These are phyloP conservation scores for Drechmeria coniospora DNA, from an alignment of 2,329 filamentous ascomycete species.

Conservation along the genomic window DNA sequence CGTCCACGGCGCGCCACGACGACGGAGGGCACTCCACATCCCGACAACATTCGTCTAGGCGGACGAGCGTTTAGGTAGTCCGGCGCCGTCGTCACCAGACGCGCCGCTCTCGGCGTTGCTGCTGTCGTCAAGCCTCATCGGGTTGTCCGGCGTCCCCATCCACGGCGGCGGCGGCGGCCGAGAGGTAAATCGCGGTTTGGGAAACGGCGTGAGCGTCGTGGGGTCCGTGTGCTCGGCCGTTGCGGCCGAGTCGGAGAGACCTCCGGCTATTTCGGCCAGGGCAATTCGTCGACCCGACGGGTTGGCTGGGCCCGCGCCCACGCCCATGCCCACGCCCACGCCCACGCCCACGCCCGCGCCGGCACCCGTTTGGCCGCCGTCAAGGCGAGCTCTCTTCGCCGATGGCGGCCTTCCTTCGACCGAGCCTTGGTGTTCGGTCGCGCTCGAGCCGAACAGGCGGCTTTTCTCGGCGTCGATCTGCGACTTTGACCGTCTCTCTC, in stretches of 20 bases:
- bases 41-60: too few species aligned
- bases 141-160: conserved; percentile 10
- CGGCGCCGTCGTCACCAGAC: too few species aligned
- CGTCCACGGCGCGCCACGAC: too few species aligned
- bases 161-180: not conserved
- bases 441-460: conserved; percentile 15
- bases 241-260: conserved; percentile 18
- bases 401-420: not conserved
- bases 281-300: too few species aligned
- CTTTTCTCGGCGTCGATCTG: conserved; percentile 30
- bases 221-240: conserved; percentile 22
- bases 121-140: conserved; percentile 9
- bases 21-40: too few species aligned
- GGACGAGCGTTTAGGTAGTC: too few species aligned
- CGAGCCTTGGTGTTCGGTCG: too few species aligned
- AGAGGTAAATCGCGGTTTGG: conserved; percentile 6
- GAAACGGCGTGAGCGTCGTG: conserved; percentile 12
- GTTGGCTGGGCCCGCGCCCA: too few species aligned
- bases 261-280: conserved; percentile 19
- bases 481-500: conserved; percentile 29
- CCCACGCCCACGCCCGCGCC: too few species aligned
- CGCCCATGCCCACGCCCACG: too few species aligned
- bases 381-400: conserved; percentile 11
- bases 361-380: conserved; percentile 11
- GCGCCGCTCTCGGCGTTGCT: conserved; percentile 1